Evolutionary conservation across 2,329 filamentous ascomycete genomes (phyloP).

Genomic region (Neopestalotiopsis sp.): DNA sequence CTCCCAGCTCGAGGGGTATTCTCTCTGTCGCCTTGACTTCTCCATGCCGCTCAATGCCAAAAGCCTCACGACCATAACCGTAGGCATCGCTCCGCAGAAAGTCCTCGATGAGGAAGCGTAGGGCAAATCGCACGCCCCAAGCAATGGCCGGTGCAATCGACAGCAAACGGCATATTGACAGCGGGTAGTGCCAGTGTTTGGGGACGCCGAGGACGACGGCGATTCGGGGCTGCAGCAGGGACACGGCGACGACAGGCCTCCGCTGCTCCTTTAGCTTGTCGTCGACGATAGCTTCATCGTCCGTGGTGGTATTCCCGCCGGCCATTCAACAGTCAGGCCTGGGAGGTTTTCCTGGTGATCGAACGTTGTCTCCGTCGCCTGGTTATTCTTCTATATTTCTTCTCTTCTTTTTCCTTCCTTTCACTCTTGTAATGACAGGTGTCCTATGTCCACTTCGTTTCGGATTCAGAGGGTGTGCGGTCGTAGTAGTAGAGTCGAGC

Average conservation of each 20-base stretch:
- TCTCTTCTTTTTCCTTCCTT: neutral
- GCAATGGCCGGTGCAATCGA: constrained; percentile 73
- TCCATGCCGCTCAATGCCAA: constrained; percentile 27
- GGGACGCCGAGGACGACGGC: constrained; percentile 80
- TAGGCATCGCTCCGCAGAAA: constrained; percentile 45
- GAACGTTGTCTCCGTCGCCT: constrained; percentile 4
- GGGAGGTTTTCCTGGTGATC: neutral
- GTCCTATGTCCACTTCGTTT: neutral
- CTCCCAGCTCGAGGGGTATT: constrained; percentile 41
- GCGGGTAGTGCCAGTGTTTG: constrained; percentile 73
- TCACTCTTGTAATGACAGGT: neutral
- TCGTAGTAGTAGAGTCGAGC: neutral
- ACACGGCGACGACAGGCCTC: constrained; percentile 32
- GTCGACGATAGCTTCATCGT: constrained; percentile 15
- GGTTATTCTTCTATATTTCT: neutral
- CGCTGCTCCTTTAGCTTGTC: constrained; percentile 7
- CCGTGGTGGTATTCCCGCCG: constrained; percentile 11
- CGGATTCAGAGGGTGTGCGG: neutral
- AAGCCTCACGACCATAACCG: constrained; percentile 27
- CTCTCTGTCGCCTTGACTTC: neutral
- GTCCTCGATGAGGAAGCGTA: constrained; percentile 71
- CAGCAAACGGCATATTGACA: constrained; percentile 74
- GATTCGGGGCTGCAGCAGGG: constrained; percentile 75
- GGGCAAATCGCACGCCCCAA: constrained; percentile 73
- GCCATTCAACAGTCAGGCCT: constrained; percentile 19